phyloP scores from a whole-genome alignment of 2,329 filamentous ascomycete genomes.

The Aspergillus bombycis region DNA sequence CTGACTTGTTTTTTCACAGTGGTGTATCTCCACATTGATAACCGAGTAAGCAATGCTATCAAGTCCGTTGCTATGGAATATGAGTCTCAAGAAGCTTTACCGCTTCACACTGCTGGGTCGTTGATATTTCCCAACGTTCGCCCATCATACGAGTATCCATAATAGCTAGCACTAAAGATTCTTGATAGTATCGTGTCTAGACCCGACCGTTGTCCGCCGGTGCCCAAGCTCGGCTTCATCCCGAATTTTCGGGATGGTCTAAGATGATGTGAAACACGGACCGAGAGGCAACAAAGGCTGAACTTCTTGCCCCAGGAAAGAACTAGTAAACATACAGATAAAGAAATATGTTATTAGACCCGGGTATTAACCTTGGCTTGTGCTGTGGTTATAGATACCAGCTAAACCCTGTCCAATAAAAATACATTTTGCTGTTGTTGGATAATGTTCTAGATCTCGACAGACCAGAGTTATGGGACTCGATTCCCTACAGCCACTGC shows the following conservation, averaged over 20 bases:
- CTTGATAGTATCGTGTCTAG: neutral
- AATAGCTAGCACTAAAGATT: neutral
- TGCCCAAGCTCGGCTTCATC: constrained; percentile 13
- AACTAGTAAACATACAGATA: neutral
- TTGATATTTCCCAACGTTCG: neutral
- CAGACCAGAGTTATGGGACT: constrained; percentile 1
- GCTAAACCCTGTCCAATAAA: neutral
- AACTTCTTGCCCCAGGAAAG: neutral
- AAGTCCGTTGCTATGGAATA: neutral
- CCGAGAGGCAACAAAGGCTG: neutral
- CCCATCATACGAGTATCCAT: neutral
- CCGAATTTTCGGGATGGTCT: constrained; percentile 10
- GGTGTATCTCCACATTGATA: neutral
- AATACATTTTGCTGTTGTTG: neutral
- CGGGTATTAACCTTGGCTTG: neutral
- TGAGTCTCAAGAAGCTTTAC: neutral
- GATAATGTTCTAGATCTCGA: neutral
- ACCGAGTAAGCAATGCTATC: neutral
- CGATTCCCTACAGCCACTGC: too few relatives aligned
- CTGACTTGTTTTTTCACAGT: neutral
- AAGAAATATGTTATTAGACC: neutral
- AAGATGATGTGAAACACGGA: constrained; percentile 10
- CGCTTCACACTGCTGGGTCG: neutral
- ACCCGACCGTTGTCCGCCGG: neutral
- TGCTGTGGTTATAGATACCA: neutral